Base-by-base conservation (phyloP, 129 eudicot genomes). In the Gnaphalium uliginosum region DNA sequence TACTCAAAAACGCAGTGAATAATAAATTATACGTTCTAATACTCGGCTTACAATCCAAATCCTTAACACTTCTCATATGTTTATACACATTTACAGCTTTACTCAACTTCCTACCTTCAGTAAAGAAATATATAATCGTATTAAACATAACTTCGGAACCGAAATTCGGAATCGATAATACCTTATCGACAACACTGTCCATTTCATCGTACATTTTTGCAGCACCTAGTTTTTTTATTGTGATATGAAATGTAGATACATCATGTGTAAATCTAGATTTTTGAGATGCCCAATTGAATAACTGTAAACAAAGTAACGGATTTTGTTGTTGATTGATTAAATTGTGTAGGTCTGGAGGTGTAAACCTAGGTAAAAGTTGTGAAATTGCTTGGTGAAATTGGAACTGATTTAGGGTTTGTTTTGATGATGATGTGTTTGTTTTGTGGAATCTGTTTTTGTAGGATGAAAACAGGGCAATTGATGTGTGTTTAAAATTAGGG, bases 251-350 rank as follows among this genome's bases (percentile, higher is more conserved):
- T 0, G 97, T 89, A 8, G 72, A 76, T 17, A 71, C 90, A 74
- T 75, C 73, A 53, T 91, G 97, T 50, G 81, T 81, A 57, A 89
- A 95, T 76, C 97, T 89, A 63, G 87, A 94, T 80, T 95, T 90
- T 69, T 84, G 73, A n/a, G 90, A 82, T 0, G 97, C 97, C 88
- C 91, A 91, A 80, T 89, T 87, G 72, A 87, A 95, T 19, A 95
- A 72, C 78, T 91, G 92, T 33, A 89, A 76, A 48, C 94, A 95
- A 65, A 95, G 85, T 29, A 91, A 41, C 25, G 97, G 99, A 64
- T 95, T 96, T 8, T 80, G 62, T 66, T 87, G 85, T 65, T 60
- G 46, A 25, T 71, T 74, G 5, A 95, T 87, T 41, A 87, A 83
- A 75, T 84, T 68, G 23, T 81, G 76, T 4, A 95, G 87, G 61